Base-by-base conservation (phyloP, 2,329 filamentous ascomycete species). In the Apiospora phragmitis region DNA sequence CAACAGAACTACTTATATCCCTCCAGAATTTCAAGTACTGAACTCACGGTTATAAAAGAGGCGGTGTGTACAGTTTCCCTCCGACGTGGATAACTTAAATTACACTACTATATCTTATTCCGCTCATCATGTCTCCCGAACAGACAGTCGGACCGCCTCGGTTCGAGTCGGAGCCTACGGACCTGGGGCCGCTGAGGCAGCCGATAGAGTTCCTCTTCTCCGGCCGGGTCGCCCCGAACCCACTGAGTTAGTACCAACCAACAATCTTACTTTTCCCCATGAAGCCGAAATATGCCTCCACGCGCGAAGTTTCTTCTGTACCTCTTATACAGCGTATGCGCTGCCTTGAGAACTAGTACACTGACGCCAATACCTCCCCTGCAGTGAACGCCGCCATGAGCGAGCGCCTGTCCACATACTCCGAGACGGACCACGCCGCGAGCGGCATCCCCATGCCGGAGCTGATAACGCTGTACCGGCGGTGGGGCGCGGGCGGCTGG, bases 351-450 rank as follows among this genome's bases (percentile, higher is more conserved):
- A 29, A 14, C 7, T 14, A 32, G 32, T 26, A 21, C 14, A 6
- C 55, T 62, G 9, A 62, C 14, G 3, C 32, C 16, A 9, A 3
- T 18, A 0, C 55, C 29, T n/a, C 9, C 1, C 18, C 18, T 3
- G 12, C 55, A 62, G 79, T 92, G 73, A 93, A 93, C 79, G 89
- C 83, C 7, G 87, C 91, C 55, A 92, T 93, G 90, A 88, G 88
- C 1, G 91, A 93, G 77, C 83, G 86, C 9, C 81, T 92, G 18
- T 88, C 89, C 0, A 89, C 86, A 6, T 93, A 89, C 88, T 84
- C 88, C 71, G 82, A 86, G 8, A 84, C 84, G 32, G 83, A 88
- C 70, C 74, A 87, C 11, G 79, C 85, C 29, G 83, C 83, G 4
- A 85, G 90, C 55, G 83, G 83, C 0, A 74, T 84, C 29, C 83